Percentiles rank a stretch among this genome's conserved stretches.
phyloP scores from a whole-genome alignment of 106 monocot genomes.

The Narthecium ossifragum region DNA sequence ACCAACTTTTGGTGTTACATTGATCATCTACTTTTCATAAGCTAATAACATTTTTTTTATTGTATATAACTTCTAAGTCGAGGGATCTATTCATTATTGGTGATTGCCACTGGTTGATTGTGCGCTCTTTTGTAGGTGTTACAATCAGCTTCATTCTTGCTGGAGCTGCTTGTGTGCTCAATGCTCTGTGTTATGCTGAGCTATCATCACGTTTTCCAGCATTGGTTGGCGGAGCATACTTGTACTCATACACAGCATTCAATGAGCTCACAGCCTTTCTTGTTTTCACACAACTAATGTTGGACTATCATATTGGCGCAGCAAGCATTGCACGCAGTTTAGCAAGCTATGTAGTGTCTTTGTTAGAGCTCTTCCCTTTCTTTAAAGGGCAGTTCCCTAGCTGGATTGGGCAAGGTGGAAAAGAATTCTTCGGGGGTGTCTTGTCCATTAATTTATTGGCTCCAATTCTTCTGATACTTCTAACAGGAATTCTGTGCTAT shows the following conservation, averaged over 20 bases:
- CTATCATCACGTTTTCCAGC: constrained; percentile 88
- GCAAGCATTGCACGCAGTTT: constrained; percentile 97
- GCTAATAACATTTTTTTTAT: neutral
- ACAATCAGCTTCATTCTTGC: constrained; percentile 92
- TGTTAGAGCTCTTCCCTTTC: constrained; percentile 76
- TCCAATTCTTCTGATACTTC: constrained; percentile 64
- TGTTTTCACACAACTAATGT: constrained; percentile 90
- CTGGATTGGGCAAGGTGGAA: constrained; percentile 87
- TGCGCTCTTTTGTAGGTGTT: constrained; percentile 52
- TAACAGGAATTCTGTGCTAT: constrained; percentile 77
- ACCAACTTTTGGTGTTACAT: neutral
- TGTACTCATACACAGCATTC: constrained; percentile 89
- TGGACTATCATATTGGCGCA: constrained; percentile 96
- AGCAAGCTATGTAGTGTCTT: constrained; percentile 73
- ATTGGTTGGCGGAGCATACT: constrained; percentile 94
- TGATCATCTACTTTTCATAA: neutral
- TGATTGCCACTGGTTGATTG: too few relatives aligned
- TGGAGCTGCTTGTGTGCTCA: constrained; percentile 76
- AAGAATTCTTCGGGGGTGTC: constrained; percentile 76
- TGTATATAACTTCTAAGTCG: constrained; percentile 1
- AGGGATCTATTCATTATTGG: neutral
- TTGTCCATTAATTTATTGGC: constrained; percentile 85
- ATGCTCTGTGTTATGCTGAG: constrained; percentile 98
- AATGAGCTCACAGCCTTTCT: constrained; percentile 93
- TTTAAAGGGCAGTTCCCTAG: constrained; percentile 72